These are phyloP conservation scores for Rhodamnia rubescens DNA, from an alignment of 345 rosid genomes.

Conservation along the genomic window DNA sequence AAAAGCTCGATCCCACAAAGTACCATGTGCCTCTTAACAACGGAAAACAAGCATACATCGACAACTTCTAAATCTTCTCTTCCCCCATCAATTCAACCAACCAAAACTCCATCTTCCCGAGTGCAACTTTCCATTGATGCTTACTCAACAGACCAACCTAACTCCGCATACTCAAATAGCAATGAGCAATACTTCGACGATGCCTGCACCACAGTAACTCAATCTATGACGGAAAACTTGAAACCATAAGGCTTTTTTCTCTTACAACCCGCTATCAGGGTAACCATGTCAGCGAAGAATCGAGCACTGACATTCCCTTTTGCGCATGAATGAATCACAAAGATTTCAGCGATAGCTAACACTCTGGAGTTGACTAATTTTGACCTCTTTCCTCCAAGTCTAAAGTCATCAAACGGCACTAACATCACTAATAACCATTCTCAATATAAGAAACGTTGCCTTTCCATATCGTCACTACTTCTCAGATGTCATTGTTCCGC, in stretches of 20 bases:
- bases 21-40: background rate
- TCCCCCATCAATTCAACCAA: background rate
- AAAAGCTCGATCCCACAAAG: background rate
- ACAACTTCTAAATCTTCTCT: background rate
- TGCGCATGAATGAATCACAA: background rate
- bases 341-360: background rate
- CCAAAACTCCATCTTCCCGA: background rate
- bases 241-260: rapidly evolving
- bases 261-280: background rate
- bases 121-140: background rate
- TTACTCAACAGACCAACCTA: background rate
- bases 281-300: background rate
- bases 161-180: background rate
- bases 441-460: background rate
- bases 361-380: background rate
- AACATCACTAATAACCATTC: background rate
- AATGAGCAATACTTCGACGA: background rate
- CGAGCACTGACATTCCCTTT: background rate
- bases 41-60: background rate
- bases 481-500: background rate
- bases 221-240: background rate
- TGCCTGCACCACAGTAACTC: background rate
- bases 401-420: background rate
- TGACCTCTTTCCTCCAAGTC: background rate
- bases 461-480: background rate